Conservation (phyloP, 306 rosid species). For the Vigna trinervia region DNA sequence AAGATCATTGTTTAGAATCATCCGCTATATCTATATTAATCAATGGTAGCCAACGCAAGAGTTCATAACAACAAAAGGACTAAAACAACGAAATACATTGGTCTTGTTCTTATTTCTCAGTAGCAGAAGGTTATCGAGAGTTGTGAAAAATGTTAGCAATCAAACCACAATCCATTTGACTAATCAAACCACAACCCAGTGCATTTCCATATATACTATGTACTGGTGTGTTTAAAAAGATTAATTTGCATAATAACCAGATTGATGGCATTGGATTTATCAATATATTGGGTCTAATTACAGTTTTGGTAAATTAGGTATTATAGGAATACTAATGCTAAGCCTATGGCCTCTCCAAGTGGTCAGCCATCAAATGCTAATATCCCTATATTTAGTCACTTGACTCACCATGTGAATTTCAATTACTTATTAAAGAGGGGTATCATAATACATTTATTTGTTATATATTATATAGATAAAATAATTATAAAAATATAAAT, state of each 20-base stretch:
- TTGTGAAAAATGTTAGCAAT: no score
- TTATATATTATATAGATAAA: no score
- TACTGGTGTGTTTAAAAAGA: background rate
- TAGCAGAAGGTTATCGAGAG: no score
- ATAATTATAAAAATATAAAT: no score
- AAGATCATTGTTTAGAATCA: no score
- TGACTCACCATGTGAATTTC: background rate
- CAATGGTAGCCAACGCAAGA: no score
- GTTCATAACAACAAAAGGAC: no score
- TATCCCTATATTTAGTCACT: background rate
- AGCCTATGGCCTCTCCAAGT: conserved; percentile 22
- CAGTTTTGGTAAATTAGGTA: background rate
- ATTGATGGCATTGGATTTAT: background rate
- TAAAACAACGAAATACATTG: no score
- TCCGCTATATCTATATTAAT: no score
- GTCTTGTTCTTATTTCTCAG: no score
- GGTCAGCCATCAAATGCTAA: conserved; percentile 14
- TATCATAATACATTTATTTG: no score
- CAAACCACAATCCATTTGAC: no score
- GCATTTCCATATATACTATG: background rate
- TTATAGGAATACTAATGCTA: conserved; percentile 6
- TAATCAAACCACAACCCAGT: background rate
- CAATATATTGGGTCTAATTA: background rate
- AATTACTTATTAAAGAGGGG: background rate
- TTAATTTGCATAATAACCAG: background rate